Evolutionary conservation across 345 rosid species (phyloP), one percentile per base, ranked within the genome.

Genomic region (Bruguiera parviflora): DNA sequence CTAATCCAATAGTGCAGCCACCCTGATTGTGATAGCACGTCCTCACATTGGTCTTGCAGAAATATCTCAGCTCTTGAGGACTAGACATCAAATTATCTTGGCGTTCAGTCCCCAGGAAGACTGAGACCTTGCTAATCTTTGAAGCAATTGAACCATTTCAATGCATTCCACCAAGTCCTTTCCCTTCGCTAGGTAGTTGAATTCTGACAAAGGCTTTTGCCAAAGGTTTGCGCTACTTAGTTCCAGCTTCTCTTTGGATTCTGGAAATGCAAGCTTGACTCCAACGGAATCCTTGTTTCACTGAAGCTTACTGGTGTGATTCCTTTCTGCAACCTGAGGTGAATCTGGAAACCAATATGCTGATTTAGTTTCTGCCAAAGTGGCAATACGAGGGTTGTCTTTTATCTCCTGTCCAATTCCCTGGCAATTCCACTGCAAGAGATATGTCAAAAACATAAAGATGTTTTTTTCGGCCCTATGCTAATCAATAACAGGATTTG

Each of bases 401-500:
- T 84, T 75, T 90, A 86, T 82, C 64, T 73, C 78, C 29, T 73
- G 71, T 3, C 93, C 97, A 0, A 87, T 89, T 6, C 8, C 60
- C 85, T 64, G 61, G 74, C 51, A 86, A 69, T 69, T 79, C 78
- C 5, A 67, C 63, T 31, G 71, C 64, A 8, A 79, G 53, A 35
- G 89, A 77, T 73, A 89, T 88, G 65, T 77, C 57, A 61, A 87
- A 71, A 69, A 73, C 73, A 13, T 75, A 64, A 1, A 91, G 83
- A 71, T 86, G 88, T 35, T 75, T 72, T 2, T 39, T 49, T 69
- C 2, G 92, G 89, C 65, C 94, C 96, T 8, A 89, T 84, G 28
- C 92, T 92, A 20, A 94, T 89, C 43, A 87, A 71, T 72, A 89
- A 59, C 2, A 91, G 86, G 70, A 91, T 76, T 28, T 88, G 92